A percentile compares a stretch with the other conserved stretches of the same genome.
These are phyloP conservation scores for Ogataea trehalophila DNA, from an alignment of 805 yeast species.

Conservation along the genomic window DNA sequence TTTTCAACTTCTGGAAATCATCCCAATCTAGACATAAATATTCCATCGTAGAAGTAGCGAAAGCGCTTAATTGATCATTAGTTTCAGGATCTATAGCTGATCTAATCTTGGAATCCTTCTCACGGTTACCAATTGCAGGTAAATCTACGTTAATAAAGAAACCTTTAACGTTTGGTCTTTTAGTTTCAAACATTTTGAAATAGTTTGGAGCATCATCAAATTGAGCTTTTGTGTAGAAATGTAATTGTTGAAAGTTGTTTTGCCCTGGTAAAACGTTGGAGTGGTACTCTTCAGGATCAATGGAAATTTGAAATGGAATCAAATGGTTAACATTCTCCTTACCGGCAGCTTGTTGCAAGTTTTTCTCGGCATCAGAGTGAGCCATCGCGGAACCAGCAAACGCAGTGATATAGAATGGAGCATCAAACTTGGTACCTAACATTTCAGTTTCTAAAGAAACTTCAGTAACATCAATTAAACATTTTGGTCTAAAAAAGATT, in stretches of 20 bases:
- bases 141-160: slow-evolving; percentile 85
- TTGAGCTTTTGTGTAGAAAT: slow-evolving; percentile 61
- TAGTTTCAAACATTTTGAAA: slow-evolving; percentile 20
- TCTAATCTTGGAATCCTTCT: slow-evolving; percentile 74
- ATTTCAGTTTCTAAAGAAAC: slow-evolving; percentile 62
- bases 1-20: slow-evolving; percentile 47
- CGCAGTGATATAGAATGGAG: slow-evolving; percentile 85
- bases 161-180: slow-evolving; percentile 57
- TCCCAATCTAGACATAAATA: slow-evolving; percentile 44
- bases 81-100: slow-evolving; percentile 41
- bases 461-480: slow-evolving; percentile 67
- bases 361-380: slow-evolving; percentile 83
- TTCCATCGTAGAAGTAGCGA: slow-evolving; percentile 6
- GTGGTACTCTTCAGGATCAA: slow-evolving; percentile 73
- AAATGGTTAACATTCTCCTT: slow-evolving; percentile 68
- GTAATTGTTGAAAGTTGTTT: slow-evolving; percentile 78
- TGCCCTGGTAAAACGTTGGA: slow-evolving; percentile 59
- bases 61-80: slow-evolving; percentile 8
- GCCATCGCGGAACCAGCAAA: slow-evolving; percentile 88
- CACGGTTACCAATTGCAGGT: slow-evolving; percentile 81
- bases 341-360: slow-evolving; percentile 68
- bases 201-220: slow-evolving; percentile 42
- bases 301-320: slow-evolving; percentile 84
- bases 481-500: slow-evolving; percentile 77
- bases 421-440: slow-evolving; percentile 58